Percentiles rank a stretch among this genome's conserved stretches.
Conservation (phyloP, 495 filamentous ascomycete species). For the Pyrenula massariospora region DNA sequence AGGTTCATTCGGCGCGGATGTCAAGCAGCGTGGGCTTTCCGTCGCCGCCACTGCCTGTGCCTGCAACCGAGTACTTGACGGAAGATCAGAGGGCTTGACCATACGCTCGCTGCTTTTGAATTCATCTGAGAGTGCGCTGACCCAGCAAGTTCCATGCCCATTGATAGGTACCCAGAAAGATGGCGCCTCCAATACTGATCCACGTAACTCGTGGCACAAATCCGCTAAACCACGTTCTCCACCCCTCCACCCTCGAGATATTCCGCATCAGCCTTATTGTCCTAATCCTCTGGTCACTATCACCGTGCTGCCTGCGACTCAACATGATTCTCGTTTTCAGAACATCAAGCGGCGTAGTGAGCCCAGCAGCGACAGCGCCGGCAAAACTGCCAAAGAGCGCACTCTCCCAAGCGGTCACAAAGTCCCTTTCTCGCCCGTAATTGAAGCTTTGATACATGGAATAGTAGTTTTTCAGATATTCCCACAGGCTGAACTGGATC, state of each 20-base stretch:
- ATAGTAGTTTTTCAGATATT: slow-evolving; percentile 64
- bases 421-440: slow-evolving; percentile 15
- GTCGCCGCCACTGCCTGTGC: no score
- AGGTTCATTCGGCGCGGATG: no score
- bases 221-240: slow-evolving; percentile 73
- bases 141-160: slow-evolving; percentile 68
- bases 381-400: slow-evolving; percentile 75
- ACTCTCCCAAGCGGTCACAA: slow-evolving; percentile 63
- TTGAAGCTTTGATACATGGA: slow-evolving; percentile 10
- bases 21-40: no score
- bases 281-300: slow-evolving; percentile 31
- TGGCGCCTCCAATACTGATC: slow-evolving; percentile 87
- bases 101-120: no score
- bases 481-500: slow-evolving; percentile 95
- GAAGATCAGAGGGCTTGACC: no score
- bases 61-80: no score
- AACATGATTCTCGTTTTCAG: slow-evolving; percentile 96
- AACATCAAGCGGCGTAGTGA: slow-evolving; percentile 92
- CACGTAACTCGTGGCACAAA: slow-evolving; percentile 83
- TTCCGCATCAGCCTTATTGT: slow-evolving; percentile 46
- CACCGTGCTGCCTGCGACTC: slow-evolving; percentile 34
- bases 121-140: no score
- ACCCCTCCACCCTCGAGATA: slow-evolving; percentile 59
- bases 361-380: slow-evolving; percentile 73
- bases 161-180: slow-evolving; percentile 95